Conservation (phyloP, 108 stramenopile species). For the Bacterosira constricta region DNA sequence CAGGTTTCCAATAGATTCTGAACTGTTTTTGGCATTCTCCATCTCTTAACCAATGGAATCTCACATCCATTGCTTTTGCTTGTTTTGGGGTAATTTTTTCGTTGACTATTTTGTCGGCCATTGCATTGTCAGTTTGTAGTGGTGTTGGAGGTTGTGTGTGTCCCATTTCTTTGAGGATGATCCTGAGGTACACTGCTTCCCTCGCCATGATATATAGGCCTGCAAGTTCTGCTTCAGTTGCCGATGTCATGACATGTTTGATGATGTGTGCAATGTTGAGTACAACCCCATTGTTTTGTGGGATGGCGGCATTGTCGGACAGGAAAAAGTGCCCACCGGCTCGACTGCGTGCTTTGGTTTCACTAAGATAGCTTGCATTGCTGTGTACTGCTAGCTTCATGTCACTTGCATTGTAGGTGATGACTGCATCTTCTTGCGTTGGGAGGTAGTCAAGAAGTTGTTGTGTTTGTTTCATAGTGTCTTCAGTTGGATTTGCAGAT, state of each 20-base stretch:
- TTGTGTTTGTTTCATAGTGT: slow-evolving; percentile 9
- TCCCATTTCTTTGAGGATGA: slow-evolving; percentile 10
- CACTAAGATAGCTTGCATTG: slow-evolving; percentile 44
- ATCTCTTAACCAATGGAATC: neutral
- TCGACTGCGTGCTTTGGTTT: slow-evolving; percentile 40
- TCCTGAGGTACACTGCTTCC: slow-evolving; percentile 23
- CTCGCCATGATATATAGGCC: slow-evolving; percentile 35
- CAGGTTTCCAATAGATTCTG: neutral
- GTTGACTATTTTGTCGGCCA: slow-evolving; percentile 40
- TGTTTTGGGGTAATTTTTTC: neutral
- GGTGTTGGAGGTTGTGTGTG: neutral
- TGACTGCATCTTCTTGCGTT: slow-evolving; percentile 41
- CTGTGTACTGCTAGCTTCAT: slow-evolving; percentile 39
- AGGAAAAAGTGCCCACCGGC: slow-evolving; percentile 41
- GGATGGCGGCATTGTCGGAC: neutral
- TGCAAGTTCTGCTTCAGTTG: slow-evolving; percentile 50
- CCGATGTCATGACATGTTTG: slow-evolving; percentile 15
- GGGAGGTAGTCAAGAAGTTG: slow-evolving; percentile 47
- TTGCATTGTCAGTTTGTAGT: slow-evolving; percentile 37
- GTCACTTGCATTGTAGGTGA: slow-evolving; percentile 38
- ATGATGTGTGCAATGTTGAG: neutral
- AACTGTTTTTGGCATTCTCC: neutral
- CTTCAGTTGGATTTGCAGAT: slow-evolving; percentile 20
- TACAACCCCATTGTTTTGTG: slow-evolving; percentile 15
- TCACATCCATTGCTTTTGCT: slow-evolving; percentile 13